Base-by-base conservation (phyloP, 2,329 filamentous ascomycete species). In the Penicillium sp. region DNA sequence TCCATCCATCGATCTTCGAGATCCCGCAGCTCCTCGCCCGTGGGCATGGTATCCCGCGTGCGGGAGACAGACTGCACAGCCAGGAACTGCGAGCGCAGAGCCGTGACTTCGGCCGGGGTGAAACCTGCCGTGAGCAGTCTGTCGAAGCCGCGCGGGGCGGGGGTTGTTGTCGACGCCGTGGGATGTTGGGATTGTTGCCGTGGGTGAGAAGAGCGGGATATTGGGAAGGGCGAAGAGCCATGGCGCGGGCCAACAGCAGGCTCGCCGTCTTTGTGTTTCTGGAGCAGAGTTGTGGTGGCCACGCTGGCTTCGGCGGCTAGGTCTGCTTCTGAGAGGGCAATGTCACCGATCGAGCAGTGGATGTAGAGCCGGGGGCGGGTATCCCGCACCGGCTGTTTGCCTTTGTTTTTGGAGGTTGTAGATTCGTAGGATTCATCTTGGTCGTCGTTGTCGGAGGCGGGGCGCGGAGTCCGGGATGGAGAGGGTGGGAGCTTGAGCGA, bases 1-100 rank as follows among this genome's bases (percentile, higher is more conserved):
- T 97, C 91, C 47, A 97, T 84, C 91, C 91, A 97, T 8, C 81
- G 74, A 58, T 97, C 91, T 64, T 97, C 91, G 60, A 96, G 77
- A 15, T 78, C 74, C 10, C 87, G 81, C 54, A 96, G 72, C 18
- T 83, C 79, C 47, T 84, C 77, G 0, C 87, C 85, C 8, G 80
- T 83, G 1, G 91, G 91, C 84, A 95, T 87, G 0, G 86, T 86
- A 62, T 95, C 90, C 0, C 88, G 88, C 1, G 89, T 94, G 61
- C 87, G 87, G 17, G 85, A 84, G 50, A 84, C 79, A 19, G 84
- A 80, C 58, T 94, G 86, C 48, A 95, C 86, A 30, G 85, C 84
- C 29, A 87, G 79, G 67, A 97, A 98, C 64, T 97, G 91, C 15
- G 89, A 80, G 14, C 93, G 81, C 10, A 98, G 76, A 33, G 85